phyloP scores from a whole-genome alignment of 1,284 basidiomycete species.

The Tilletia horrida region DNA sequence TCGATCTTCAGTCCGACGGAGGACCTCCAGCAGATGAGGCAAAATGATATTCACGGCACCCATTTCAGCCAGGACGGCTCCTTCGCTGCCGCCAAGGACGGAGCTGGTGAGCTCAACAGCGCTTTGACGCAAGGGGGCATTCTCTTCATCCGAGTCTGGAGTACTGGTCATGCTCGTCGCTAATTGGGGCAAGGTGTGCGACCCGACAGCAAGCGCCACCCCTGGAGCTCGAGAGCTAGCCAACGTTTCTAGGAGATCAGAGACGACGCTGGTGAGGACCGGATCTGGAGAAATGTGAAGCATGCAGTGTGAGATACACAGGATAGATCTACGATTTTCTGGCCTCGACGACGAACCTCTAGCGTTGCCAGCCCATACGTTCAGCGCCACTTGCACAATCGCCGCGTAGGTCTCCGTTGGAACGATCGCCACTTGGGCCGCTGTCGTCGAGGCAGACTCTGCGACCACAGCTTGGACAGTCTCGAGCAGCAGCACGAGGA shows the following conservation, averaged over 20 bases:
- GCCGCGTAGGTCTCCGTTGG: constrained; percentile 34
- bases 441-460: constrained; percentile 56
- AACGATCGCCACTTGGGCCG: constrained; percentile 9
- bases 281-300: constrained; percentile 65
- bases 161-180: constrained; percentile 37
- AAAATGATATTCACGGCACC: background rate
- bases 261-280: constrained; percentile 78
- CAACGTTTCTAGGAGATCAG: constrained; percentile 71
- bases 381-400: constrained; percentile 61
- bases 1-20: constrained; percentile 9
- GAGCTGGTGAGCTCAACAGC: constrained; percentile 25
- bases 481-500: constrained; percentile 84
- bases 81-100: constrained; percentile 19
- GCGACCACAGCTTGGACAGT: constrained; percentile 74
- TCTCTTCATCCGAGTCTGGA: constrained; percentile 63
- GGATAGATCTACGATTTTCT: background rate
- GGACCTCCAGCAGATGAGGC: constrained; percentile 1
- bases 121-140: constrained; percentile 44
- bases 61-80: background rate
- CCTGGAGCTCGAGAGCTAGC: constrained; percentile 57
- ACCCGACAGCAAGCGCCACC: constrained; percentile 70
- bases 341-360: constrained; percentile 62
- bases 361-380: constrained; percentile 67
- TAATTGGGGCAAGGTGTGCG: constrained; percentile 70
- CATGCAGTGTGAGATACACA: background rate